These are phyloP conservation scores for Penicillium sp. DNA, from an alignment of 2,329 filamentous ascomycete species.

Conservation along the genomic window DNA sequence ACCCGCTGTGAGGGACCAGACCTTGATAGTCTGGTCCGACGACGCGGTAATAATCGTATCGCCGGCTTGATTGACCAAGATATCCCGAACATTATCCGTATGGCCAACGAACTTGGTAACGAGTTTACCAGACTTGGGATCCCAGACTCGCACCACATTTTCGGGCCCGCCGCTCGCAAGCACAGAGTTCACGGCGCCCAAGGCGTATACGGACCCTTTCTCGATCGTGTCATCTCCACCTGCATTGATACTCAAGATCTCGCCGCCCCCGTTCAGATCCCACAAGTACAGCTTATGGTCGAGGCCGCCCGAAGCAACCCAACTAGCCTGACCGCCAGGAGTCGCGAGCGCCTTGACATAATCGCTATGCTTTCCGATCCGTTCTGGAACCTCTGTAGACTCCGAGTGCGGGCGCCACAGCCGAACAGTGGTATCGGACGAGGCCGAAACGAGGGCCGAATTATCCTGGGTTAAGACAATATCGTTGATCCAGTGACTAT, in stretches of 20 bases:
- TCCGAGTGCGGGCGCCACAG: slow-evolving; percentile 78
- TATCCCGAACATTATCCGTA: slow-evolving; percentile 89
- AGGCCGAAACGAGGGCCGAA: slow-evolving; percentile 79
- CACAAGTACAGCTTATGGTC: slow-evolving; percentile 91
- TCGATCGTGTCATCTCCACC: slow-evolving; percentile 75
- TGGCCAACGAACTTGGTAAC: slow-evolving; percentile 97
- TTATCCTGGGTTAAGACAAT: slow-evolving; percentile 79
- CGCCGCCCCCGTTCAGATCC: slow-evolving; percentile 86
- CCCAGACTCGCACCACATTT: slow-evolving; percentile 89
- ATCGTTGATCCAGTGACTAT: slow-evolving; percentile 97
- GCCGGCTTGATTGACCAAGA: slow-evolving; percentile 83
- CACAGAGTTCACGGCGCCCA: slow-evolving; percentile 77
- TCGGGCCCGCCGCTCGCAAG: slow-evolving; percentile 93
- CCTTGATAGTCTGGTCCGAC: slow-evolving; percentile 94
- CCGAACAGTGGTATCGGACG: slow-evolving; percentile 92
- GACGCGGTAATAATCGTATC: slow-evolving; percentile 93
- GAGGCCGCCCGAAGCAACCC: slow-evolving; percentile 91
- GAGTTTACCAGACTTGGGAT: slow-evolving; percentile 81
- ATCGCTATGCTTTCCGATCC: slow-evolving; percentile 90
- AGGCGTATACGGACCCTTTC: slow-evolving; percentile 93
- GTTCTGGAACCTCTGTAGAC: slow-evolving; percentile 66
- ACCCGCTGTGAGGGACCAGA: slow-evolving; percentile 94
- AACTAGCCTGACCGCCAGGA: slow-evolving; percentile 69
- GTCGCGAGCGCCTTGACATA: slow-evolving; percentile 94
- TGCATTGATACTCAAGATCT: slow-evolving; percentile 79